Base-by-base conservation (phyloP, 2,329 filamentous ascomycete species). In the Epichloe sylvatica region DNA sequence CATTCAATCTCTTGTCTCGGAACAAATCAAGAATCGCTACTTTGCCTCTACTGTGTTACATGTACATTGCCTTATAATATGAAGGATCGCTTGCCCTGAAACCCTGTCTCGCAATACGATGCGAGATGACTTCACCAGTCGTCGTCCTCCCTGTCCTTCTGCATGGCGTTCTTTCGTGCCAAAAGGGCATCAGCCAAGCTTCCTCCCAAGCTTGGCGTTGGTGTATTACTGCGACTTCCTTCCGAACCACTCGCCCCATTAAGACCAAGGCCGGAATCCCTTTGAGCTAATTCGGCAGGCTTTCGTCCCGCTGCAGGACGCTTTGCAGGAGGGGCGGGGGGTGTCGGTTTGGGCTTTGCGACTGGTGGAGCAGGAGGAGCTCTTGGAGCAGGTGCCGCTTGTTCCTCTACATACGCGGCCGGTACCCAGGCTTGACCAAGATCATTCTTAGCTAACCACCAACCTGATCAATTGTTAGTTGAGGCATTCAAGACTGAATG, bases 371-470 rank as follows among this genome's bases (percentile, higher is more conserved):
- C 80, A 9, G 83, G 82, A 13, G 86, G 82, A 6, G 80, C 76
- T 21, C 77, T 76, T 7, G 74, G 69, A 3, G 81, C 76, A 23
- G 80, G 77, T 3, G 79, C 75, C 4, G 79, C 76, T 62, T 85
- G 77, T 67, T 96, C 90, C 67, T 97, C 85, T 8, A 98, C 83
- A 61, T 98, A 98, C 19, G 91, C 88, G 19, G 90, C 86, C 0
- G 92, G 92, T 3, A 92, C 81, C 92, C 92, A 98, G 47, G 89
- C 92, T 67, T 92, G 87, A n/a, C 79, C 78, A 4, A 58, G 57
- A 5, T 56, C 68, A 54, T 83, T 86, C 71, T 88, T 91, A 54
- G 84, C 92, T 44, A 97, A 75, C 91, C 91, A 97, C 92, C 92
- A 98, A 48, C 92, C 91, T 95, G 21, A 13, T n/a, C 47, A 47